Base-by-base conservation (phyloP, 2,329 filamentous ascomycete species). In the Epichloe brachyelytri region DNA sequence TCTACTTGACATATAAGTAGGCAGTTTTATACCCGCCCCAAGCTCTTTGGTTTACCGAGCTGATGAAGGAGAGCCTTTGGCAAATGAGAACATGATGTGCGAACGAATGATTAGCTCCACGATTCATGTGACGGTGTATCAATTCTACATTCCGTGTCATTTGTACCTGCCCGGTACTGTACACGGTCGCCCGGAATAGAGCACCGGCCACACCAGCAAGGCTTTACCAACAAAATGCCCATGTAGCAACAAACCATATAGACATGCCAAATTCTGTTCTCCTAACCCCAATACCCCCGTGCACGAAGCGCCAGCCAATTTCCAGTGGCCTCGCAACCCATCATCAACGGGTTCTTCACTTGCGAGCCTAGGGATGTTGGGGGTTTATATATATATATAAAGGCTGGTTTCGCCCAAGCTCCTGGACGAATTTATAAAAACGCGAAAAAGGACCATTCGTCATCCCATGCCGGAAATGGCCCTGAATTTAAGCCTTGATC, bases 21-120 rank as follows among this genome's bases (percentile, higher is more conserved):
- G 33, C 40, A 38, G 15, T 7, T 41, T 37, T 49, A 49, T 49
- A 44, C 48, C 48, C 48, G 48, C 48, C 36, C 30, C 40, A 33
- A 40, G 20, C n/a, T 33, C 22, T 43, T 30, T 30, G 26, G n/a
- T 43, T 45, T 17, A 34, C 43, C 15, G 2, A 17, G 41, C 20
- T 33, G 15, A 20, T 33, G 15, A 20, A 3, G 43, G 30, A 17
- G 14, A 45, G 10, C 43, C 30, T 17, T 30, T 30, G 26, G 26
- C 26, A 4, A 30, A 30, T 30, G 26, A 30, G 26, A 30, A 30
- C 8, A 30, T 30, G 26, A 30, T 4, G 26, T 10, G 26, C 26
- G 1, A 30, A 30, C 26, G 10, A 30, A 30, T 30, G 26, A 30
- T 30, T 4, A 11, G 26, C 26, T 30, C 26, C 26, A 30, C 8